Evolutionary conservation across 1,139 yeast genomes (phyloP).

Genomic region (Yamadazyma mexicana): DNA sequence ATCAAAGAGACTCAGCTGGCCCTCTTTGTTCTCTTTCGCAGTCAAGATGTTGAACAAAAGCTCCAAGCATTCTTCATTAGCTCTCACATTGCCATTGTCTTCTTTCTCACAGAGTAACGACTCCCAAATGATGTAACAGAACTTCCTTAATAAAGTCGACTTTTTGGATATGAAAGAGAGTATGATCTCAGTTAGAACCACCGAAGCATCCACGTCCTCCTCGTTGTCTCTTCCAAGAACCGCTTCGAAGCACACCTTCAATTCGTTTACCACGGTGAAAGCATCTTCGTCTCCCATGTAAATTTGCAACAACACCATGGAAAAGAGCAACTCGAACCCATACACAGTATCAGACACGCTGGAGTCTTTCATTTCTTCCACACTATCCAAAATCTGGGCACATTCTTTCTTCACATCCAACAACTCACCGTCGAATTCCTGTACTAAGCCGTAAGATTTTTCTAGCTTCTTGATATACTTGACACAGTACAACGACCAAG

Average conservation of each 20-base stretch:
- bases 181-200: conserved; percentile 77
- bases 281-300: conserved; percentile 83
- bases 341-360: conserved; percentile 24
- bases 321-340: conserved; percentile 69
- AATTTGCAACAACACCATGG: conserved; percentile 77
- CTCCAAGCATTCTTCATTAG: conserved; percentile 52
- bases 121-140: conserved; percentile 79
- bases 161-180: conserved; percentile 74
- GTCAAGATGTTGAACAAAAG: conserved; percentile 65
- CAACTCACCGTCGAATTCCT: conserved; percentile 58
- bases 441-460: conserved; percentile 26
- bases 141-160: conserved; percentile 67
- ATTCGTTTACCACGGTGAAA: conserved; percentile 69
- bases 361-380: conserved; percentile 8
- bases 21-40: conserved; percentile 79
- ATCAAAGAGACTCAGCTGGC: conserved; percentile 76
- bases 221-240: conserved; percentile 26
- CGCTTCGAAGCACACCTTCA: conserved; percentile 51
- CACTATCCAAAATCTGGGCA: conserved; percentile 37
- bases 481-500: conserved; percentile 61
- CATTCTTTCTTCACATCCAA: conserved; percentile 51
- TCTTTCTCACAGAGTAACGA: conserved; percentile 37
- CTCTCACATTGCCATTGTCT: conserved; percentile 26
- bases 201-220: conserved; percentile 40
- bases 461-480: conserved; percentile 29